A percentile compares a stretch with the other conserved stretches of the same genome.
These are phyloP conservation scores for Xylona heveae DNA, from an alignment of 495 filamentous ascomycete genomes.

Conservation along the genomic window DNA sequence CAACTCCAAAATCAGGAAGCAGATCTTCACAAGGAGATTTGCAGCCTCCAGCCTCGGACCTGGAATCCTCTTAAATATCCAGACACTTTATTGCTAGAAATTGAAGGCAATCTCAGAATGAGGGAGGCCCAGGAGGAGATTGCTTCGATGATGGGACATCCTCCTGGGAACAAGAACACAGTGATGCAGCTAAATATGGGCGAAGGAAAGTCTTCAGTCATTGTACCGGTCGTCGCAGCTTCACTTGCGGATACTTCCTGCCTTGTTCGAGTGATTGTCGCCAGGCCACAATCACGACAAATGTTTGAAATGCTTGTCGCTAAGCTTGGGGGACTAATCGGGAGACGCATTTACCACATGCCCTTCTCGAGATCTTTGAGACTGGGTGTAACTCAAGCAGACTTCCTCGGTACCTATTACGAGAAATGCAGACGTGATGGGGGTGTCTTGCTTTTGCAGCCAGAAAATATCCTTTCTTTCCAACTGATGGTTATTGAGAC, in stretches of 20 bases:
- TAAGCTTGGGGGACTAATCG: slow-evolving; percentile 24
- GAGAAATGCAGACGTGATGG: slow-evolving; percentile 4
- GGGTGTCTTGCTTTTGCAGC: slow-evolving; percentile 27
- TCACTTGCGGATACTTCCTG: slow-evolving; percentile 23
- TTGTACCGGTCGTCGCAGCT: slow-evolving; percentile 30
- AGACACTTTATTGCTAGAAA: slow-evolving; percentile 37
- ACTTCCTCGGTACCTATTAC: slow-evolving; percentile 14
- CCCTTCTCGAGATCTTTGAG: slow-evolving; percentile 26
- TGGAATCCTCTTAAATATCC: slow-evolving; percentile 23
- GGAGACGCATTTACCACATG: slow-evolving; percentile 22
- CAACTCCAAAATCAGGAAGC: too few relatives aligned
- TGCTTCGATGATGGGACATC: slow-evolving; percentile 26
- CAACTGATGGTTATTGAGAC: too few relatives aligned
- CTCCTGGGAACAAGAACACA: slow-evolving; percentile 21
- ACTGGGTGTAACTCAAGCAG: slow-evolving; percentile 13
- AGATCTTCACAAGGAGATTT: too few relatives aligned
- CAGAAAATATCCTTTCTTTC: slow-evolving; percentile 31
- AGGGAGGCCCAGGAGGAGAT: slow-evolving; percentile 29
- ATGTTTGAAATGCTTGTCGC: slow-evolving; percentile 25
- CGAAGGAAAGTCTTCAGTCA: slow-evolving; percentile 26
- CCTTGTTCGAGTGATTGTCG: slow-evolving; percentile 26
- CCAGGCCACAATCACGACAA: slow-evolving; percentile 27
- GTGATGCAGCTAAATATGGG: slow-evolving; percentile 34
- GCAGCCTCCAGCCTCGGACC: too few relatives aligned
- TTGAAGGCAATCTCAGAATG: slow-evolving; percentile 31